These are phyloP conservation scores for Leishmania major DNA, from an alignment of 208 protist species.

Conservation along the genomic window DNA sequence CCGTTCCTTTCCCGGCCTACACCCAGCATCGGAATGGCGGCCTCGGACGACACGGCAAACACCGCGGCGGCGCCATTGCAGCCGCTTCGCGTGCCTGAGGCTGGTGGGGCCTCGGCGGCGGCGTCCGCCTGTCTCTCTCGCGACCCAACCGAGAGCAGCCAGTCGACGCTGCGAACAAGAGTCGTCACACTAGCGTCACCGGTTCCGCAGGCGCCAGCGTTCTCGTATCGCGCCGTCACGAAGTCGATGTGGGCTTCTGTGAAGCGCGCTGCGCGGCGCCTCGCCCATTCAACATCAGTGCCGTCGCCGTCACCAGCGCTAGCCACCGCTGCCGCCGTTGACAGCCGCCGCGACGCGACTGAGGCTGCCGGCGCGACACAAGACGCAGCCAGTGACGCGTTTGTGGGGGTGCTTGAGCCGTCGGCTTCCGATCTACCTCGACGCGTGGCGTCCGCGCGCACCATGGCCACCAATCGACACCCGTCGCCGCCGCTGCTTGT, in stretches of 20 bases:
- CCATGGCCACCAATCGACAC: background rate
- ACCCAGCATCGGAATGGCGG: background rate
- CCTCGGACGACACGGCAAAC: background rate
- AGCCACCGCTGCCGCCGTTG: background rate
- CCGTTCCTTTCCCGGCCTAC: background rate
- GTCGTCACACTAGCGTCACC: slow-evolving; percentile 6
- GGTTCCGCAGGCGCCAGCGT: background rate
- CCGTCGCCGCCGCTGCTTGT: slow-evolving; percentile 26
- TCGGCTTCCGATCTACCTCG: background rate
- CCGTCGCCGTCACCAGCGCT: background rate
- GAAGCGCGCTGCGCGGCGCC: slow-evolving; percentile 26
- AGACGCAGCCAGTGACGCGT: background rate
- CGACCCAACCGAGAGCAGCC: background rate
- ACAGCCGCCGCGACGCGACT: background rate
- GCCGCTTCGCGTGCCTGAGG: background rate
- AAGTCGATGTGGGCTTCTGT: slow-evolving; percentile 31
- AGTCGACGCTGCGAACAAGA: background rate
- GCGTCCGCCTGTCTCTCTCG: background rate
- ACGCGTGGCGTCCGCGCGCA: background rate
- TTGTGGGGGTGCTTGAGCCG: background rate
- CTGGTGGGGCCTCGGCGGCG: background rate
- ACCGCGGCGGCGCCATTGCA: background rate
- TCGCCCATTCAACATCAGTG: slow-evolving; percentile 3
- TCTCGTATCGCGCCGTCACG: slow-evolving; percentile 16
- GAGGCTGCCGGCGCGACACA: background rate